These are phyloP conservation scores for Pleurotus cornucopiae DNA, from an alignment of 768 basidiomycete genomes.

Conservation along the genomic window DNA sequence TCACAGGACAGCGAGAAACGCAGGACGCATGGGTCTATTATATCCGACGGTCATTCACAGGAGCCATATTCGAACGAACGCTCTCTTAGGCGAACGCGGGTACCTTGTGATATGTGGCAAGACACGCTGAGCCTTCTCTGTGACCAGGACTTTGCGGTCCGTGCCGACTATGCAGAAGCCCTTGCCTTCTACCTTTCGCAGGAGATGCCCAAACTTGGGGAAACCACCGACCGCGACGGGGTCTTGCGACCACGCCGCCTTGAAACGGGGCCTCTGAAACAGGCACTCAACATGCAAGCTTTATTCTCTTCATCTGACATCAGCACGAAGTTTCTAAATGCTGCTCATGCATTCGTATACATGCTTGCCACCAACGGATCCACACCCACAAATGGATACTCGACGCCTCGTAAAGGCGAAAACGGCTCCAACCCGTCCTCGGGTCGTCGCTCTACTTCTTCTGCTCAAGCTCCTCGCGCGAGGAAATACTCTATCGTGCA, in stretches of 20 bases:
- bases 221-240: slow-evolving; percentile 42
- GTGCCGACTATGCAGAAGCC: slow-evolving; percentile 71
- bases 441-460: slow-evolving; percentile 43
- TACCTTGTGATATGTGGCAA: slow-evolving; percentile 86
- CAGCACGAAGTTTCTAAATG: slow-evolving; percentile 71
- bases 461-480: slow-evolving; percentile 41
- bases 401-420: slow-evolving; percentile 17
- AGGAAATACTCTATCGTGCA: slow-evolving; percentile 55
- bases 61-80: slow-evolving; percentile 26
- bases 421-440: slow-evolving; percentile 26
- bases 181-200: slow-evolving; percentile 72
- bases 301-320: slow-evolving; percentile 54
- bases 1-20: slow-evolving; percentile 11
- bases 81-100: slow-evolving; percentile 54
- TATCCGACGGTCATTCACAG: slow-evolving; percentile 21
- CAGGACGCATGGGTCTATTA: slow-evolving; percentile 10
- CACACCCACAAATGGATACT: slow-evolving; percentile 23
- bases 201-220: slow-evolving; percentile 68
- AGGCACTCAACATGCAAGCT: slow-evolving; percentile 39
- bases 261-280: slow-evolving; percentile 45
- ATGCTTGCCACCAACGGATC: slow-evolving; percentile 60
- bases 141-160: slow-evolving; percentile 71
- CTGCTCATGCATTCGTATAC: slow-evolving; percentile 77
- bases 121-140: slow-evolving; percentile 84
- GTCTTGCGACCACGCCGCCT: slow-evolving; percentile 40